Conservation (phyloP, 108 stramenopile genomes). For the Conticribra weissflogii region DNA sequence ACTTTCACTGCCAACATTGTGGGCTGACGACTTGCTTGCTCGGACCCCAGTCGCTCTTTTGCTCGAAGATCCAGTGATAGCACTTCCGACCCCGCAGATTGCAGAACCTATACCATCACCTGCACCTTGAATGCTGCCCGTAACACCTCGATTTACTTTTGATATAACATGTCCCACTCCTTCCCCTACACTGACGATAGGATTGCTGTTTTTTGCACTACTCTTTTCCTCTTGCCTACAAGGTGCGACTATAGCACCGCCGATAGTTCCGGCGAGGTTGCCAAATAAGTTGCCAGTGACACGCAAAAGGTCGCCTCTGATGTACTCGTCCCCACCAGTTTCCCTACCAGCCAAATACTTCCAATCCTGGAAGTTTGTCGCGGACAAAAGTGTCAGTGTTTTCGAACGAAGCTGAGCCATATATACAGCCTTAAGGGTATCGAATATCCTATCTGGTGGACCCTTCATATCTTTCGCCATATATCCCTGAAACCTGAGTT, state of each 20-base stretch:
- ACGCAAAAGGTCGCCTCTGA: conserved; percentile 74
- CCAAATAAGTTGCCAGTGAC: conserved; percentile 70
- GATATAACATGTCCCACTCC: conserved; percentile 61
- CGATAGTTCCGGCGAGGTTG: too few species aligned
- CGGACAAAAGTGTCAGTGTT: conserved; percentile 53
- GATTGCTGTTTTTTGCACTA: conserved; percentile 72
- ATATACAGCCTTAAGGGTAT: conserved; percentile 69
- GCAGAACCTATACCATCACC: background rate
- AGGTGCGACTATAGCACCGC: conserved; percentile 55
- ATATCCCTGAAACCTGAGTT: conserved; percentile 78
- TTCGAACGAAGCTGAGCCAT: conserved; percentile 63
- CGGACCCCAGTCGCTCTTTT: background rate
- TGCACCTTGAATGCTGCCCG: background rate
- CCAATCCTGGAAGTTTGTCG: conserved; percentile 76
- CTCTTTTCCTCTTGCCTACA: conserved; percentile 37
- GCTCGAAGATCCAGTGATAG: background rate
- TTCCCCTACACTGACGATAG: conserved; percentile 62
- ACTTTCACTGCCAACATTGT: conserved; percentile 35
- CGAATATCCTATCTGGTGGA: conserved; percentile 79
- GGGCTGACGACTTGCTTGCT: background rate
- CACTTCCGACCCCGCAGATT: background rate
- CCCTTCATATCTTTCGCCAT: conserved; percentile 75
- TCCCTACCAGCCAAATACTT: conserved; percentile 61
- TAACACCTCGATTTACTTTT: conserved; percentile 19
- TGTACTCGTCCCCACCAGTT: conserved; percentile 62